These are phyloP conservation scores for Salix purpurea DNA, from an alignment of 345 rosid species.

Conservation along the genomic window DNA sequence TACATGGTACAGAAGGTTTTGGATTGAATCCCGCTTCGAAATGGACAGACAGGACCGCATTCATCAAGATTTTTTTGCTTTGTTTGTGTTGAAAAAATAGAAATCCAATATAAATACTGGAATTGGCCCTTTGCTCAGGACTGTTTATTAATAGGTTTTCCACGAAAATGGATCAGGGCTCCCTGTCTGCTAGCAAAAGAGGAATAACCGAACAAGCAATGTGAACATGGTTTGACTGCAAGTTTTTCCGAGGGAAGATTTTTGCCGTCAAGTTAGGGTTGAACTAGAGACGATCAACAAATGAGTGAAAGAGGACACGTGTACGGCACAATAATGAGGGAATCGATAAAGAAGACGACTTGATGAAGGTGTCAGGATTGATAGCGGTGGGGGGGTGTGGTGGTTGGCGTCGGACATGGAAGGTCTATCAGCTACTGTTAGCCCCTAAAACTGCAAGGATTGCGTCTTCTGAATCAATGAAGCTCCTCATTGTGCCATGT, in stretches of 20 bases:
- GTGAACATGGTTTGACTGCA: neutral
- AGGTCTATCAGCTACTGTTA: neutral
- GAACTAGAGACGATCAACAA: neutral
- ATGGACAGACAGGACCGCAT: neutral
- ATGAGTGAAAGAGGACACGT: neutral
- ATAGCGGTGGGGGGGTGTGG: neutral
- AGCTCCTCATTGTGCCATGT: neutral
- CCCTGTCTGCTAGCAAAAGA: neutral
- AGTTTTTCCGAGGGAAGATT: neutral
- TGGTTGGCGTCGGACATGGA: too few species aligned
- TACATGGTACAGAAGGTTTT: neutral
- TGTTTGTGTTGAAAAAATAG: neutral
- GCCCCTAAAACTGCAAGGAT: neutral
- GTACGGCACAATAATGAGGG: neutral
- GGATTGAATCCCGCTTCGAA: neutral
- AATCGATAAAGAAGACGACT: neutral
- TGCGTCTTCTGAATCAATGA: neutral
- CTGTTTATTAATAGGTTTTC: neutral
- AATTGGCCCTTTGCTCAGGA: neutral
- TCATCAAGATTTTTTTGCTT: neutral
- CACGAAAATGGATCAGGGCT: neutral
- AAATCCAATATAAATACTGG: neutral
- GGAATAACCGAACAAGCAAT: neutral
- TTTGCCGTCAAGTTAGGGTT: neutral
- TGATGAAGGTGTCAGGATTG: neutral